phyloP scores from a whole-genome alignment of 1,284 basidiomycete genomes.

The Somion occarium region DNA sequence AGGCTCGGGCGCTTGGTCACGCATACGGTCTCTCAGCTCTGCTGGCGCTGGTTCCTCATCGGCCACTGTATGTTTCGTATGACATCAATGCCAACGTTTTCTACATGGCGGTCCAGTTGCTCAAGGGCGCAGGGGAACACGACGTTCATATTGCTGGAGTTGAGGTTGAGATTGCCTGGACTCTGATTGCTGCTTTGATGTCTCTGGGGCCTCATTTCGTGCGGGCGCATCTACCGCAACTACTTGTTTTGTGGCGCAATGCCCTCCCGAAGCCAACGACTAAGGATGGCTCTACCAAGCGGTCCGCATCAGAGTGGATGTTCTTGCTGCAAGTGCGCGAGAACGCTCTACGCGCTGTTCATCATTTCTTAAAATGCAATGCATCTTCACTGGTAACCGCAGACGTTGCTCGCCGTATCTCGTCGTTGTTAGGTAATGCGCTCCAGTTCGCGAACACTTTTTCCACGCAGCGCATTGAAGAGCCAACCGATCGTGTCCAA shows the following conservation, averaged over 20 bases:
- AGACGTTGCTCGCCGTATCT: constrained; percentile 85
- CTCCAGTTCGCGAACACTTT: constrained; percentile 84
- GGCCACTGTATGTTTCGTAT: constrained; percentile 93
- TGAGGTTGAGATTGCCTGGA: constrained; percentile 96
- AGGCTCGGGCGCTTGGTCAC: constrained; percentile 76
- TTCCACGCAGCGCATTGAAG: constrained; percentile 46
- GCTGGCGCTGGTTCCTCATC: constrained; percentile 79
- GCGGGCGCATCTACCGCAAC: constrained; percentile 85
- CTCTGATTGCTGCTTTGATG: constrained; percentile 86
- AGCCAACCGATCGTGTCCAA: constrained; percentile 37
- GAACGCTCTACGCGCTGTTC: constrained; percentile 84
- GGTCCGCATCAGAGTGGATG: constrained; percentile 80
- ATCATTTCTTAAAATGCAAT: constrained; percentile 86
- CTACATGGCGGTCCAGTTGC: constrained; percentile 84
- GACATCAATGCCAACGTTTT: constrained; percentile 90
- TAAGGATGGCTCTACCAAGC: constrained; percentile 73
- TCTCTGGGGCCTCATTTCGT: constrained; percentile 93
- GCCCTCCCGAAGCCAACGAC: constrained; percentile 91
- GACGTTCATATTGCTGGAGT: constrained; percentile 78
- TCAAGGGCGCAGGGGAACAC: constrained; percentile 90
- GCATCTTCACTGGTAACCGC: constrained; percentile 74
- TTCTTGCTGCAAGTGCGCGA: constrained; percentile 92
- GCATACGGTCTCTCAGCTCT: constrained; percentile 87
- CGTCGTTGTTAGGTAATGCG: constrained; percentile 84
- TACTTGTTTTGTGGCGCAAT: constrained; percentile 95